Conservation (phyloP, 2,329 filamentous ascomycete species). For the Colletotrichum chrysophilum region DNA sequence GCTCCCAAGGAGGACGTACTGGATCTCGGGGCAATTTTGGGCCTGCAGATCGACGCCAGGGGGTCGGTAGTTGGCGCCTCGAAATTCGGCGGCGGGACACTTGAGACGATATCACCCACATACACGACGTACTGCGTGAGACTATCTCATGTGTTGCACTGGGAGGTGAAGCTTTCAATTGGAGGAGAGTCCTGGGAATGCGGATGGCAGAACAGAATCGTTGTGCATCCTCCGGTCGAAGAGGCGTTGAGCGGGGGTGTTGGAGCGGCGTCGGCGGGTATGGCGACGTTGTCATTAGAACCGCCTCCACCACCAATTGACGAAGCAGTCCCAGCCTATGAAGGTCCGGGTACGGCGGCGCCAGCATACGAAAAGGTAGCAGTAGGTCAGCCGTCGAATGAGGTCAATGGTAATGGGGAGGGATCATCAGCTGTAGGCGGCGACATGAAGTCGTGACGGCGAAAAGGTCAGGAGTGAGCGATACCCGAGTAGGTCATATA, state of each 20-base stretch:
- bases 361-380: slow-evolving; percentile 3
- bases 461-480: rapidly evolving
- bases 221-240: neutral
- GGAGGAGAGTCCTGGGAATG: neutral
- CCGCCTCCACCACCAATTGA: neutral
- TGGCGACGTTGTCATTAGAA: neutral
- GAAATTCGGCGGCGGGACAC: neutral
- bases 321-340: neutral
- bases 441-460: neutral
- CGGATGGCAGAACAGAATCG: neutral
- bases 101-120: neutral
- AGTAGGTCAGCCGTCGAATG: neutral
- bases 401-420: neutral
- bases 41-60: neutral
- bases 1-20: neutral
- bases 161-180: neutral
- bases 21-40: neutral
- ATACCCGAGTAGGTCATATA: rapidly evolving
- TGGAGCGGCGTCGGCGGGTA: neutral
- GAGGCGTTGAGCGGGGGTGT: neutral
- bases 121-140: neutral
- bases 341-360: neutral
- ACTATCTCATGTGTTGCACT: neutral
- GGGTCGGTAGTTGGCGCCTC: neutral
- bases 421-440: neutral